Percentiles rank a stretch among this genome's conserved stretches.
Evolutionary conservation across 345 rosid species (phyloP).

Genomic region (Mangifera indica): DNA sequence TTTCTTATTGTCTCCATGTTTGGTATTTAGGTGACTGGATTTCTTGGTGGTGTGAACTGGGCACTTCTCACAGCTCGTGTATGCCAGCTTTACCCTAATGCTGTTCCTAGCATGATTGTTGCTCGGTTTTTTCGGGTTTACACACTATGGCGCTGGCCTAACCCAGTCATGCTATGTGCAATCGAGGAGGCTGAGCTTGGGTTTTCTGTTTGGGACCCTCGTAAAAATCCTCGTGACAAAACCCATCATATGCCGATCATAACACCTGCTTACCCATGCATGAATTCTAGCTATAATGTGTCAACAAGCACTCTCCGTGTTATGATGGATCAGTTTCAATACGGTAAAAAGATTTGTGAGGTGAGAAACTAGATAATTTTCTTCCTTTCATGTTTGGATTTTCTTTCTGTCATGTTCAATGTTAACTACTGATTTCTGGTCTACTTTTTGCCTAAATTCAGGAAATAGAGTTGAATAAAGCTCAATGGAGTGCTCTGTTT

Average conservation of each 20-base stretch:
- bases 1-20: not conserved
- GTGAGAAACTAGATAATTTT: constrained; percentile 29
- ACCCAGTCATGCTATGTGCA: constrained; percentile 72
- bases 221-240: constrained; percentile 60
- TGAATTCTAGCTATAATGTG: constrained; percentile 79
- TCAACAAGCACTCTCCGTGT: constrained; percentile 67
- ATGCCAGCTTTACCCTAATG: constrained; percentile 74
- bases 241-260: constrained; percentile 74
- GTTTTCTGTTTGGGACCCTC: constrained; percentile 75
- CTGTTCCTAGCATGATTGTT: constrained; percentile 65
- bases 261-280: constrained; percentile 74
- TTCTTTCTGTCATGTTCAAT: not conserved
- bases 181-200: constrained; percentile 66
- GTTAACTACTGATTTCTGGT: constrained; percentile 14
- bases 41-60: constrained; percentile 83
- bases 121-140: constrained; percentile 71
- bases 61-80: constrained; percentile 73
- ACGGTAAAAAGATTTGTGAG: constrained; percentile 61
- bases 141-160: constrained; percentile 77
- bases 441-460: constrained; percentile 23
- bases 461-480: constrained; percentile 60
- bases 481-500: constrained; percentile 57
- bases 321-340: constrained; percentile 69
- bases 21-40: constrained; percentile 63
- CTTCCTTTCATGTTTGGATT: too few species aligned